A percentile compares a stretch with the other conserved stretches of the same genome.
Evolutionary conservation across 2,329 filamentous ascomycete species (phyloP).

Genomic region (Furcasterigmium sp.): DNA sequence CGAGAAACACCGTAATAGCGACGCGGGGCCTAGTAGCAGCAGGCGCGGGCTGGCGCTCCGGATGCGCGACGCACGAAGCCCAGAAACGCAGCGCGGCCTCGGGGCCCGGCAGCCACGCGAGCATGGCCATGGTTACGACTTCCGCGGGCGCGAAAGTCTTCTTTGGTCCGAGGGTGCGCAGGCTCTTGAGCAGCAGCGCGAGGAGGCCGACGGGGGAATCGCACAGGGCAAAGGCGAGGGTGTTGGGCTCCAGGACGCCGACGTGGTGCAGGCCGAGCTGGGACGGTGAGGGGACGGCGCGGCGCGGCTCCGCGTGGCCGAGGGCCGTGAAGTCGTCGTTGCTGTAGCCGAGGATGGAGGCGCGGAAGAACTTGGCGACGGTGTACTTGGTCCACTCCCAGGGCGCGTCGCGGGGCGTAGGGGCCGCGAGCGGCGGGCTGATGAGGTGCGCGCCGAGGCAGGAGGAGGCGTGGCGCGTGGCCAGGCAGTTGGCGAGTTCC

Average conservation of each 20-base stretch:
- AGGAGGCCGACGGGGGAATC: slow-evolving; percentile 57
- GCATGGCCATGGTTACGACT: slow-evolving; percentile 54
- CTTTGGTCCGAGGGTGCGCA: slow-evolving; percentile 33
- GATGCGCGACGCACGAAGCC: slow-evolving; percentile 36
- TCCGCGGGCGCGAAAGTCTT: slow-evolving; percentile 42
- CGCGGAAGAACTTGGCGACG: slow-evolving; percentile 42
- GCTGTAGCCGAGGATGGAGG: slow-evolving; percentile 50
- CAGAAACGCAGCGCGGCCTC: slow-evolving; percentile 55
- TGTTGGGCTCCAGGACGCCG: slow-evolving; percentile 42
- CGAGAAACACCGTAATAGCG: slow-evolving; percentile 42
- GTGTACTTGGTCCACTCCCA: slow-evolving; percentile 51
- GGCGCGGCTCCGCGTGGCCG: slow-evolving; percentile 12
- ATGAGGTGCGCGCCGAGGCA: slow-evolving; percentile 59
- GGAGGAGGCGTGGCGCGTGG: slow-evolving; percentile 37
- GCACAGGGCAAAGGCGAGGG: slow-evolving; percentile 54
- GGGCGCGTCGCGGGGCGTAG: slow-evolving; percentile 36
- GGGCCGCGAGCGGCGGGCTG: slow-evolving; percentile 47
- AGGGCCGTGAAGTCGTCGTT: slow-evolving; percentile 43
- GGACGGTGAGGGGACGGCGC: slow-evolving; percentile 7
- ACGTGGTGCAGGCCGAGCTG: slow-evolving; percentile 23
- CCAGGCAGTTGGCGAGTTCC: slow-evolving; percentile 41
- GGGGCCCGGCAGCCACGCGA: slow-evolving; percentile 63
- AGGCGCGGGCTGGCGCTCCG: slow-evolving; percentile 19
- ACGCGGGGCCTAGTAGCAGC: slow-evolving; percentile 29
- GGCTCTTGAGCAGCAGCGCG: slow-evolving; percentile 44